Percentiles rank a stretch among this genome's conserved stretches.
phyloP scores from a whole-genome alignment of 257 asterid species.

The Datura wrightii region DNA sequence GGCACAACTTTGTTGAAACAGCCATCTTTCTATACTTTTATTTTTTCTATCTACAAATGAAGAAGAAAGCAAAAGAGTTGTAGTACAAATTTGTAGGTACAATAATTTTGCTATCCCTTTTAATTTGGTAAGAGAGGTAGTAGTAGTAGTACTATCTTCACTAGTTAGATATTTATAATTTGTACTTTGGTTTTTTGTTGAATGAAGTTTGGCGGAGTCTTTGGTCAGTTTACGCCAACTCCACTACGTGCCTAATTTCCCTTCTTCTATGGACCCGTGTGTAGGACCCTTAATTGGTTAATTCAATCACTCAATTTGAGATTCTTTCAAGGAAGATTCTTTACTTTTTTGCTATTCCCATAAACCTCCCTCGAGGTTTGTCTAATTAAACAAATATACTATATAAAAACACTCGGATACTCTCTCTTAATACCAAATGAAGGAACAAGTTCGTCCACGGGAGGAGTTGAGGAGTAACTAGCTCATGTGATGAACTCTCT shows the following conservation, averaged over 20 bases:
- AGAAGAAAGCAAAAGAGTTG: constrained; percentile 2
- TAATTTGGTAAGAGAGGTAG: not conserved
- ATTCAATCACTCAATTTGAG: not conserved
- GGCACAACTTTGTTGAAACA: constrained; percentile 55
- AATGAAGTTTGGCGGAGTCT: not conserved
- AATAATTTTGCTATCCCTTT: not conserved
- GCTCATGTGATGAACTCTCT: too few species aligned
- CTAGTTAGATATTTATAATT: not conserved
- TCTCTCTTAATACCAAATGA: not conserved
- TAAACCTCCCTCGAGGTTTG: not conserved
- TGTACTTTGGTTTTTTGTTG: not conserved
- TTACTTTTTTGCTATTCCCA: not conserved
- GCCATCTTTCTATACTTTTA: constrained; percentile 44
- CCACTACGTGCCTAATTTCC: not conserved
- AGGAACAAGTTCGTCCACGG: not conserved
- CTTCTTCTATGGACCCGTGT: not conserved
- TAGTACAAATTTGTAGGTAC: not conserved
- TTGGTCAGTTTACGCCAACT: constrained; percentile 15
- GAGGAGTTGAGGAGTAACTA: too few species aligned
- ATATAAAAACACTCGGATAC: not conserved
- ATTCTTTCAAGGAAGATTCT: not conserved
- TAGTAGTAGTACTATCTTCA: not conserved
- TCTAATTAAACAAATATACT: not conserved
- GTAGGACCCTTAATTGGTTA: not conserved
- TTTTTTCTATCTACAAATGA: not conserved